Evolutionary conservation across 345 rosid genomes (phyloP).

Genomic region (Mangifera indica): DNA sequence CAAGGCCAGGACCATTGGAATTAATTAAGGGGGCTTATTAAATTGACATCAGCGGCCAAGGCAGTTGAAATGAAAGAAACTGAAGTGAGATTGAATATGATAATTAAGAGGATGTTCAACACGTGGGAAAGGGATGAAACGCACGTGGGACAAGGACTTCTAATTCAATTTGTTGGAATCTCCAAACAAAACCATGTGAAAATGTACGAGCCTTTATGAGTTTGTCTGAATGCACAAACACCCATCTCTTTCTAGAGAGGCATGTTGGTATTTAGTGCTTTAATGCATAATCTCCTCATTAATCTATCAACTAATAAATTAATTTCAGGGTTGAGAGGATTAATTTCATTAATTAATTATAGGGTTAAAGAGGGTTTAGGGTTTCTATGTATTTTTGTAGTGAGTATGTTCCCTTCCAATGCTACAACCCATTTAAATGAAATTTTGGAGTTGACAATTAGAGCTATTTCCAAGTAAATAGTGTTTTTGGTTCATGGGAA

Average conservation of each 20-base stretch:
- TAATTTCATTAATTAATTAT: no score
- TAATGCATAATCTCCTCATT: constrained; percentile 7
- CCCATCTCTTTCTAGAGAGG: constrained; percentile 31
- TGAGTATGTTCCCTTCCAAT: constrained; percentile 37
- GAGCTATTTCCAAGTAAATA: background rate
- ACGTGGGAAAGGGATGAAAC: background rate
- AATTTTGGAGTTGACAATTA: constrained; percentile 22
- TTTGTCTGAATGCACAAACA: constrained; percentile 20
- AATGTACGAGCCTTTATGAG: constrained; percentile 21
- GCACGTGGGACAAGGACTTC: constrained; percentile 20
- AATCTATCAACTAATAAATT: background rate
- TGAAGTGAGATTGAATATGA: background rate
- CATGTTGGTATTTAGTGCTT: constrained; percentile 34
- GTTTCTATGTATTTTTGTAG: constrained; percentile 23
- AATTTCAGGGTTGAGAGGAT: background rate
- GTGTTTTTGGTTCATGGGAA: constrained; percentile 25
- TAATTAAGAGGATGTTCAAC: background rate
- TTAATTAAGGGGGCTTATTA: no score
- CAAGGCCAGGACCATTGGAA: no score
- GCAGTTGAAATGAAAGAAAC: background rate
- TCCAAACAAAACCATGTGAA: constrained; percentile 37
- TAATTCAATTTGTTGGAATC: constrained; percentile 19
- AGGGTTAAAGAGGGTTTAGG: background rate
- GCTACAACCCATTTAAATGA: constrained; percentile 14
- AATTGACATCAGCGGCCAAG: no score